These are phyloP conservation scores for Linum lewisii DNA, from an alignment of 345 rosid species.

Conservation along the genomic window DNA sequence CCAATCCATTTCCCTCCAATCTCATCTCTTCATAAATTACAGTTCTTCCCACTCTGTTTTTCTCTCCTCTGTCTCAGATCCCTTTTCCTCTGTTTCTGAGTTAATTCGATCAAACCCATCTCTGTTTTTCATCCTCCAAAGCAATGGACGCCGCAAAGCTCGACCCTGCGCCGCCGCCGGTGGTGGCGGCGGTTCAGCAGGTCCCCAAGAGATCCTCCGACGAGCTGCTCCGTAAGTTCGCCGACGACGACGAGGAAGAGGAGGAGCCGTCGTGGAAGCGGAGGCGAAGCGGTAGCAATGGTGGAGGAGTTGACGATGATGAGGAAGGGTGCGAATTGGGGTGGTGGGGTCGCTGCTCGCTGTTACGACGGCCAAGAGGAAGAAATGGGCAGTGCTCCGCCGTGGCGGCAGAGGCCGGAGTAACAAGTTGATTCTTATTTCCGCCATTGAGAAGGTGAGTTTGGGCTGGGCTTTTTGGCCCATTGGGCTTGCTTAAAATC, in stretches of 20 bases:
- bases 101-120: not conserved
- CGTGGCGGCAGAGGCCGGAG: slow-evolving; percentile 39
- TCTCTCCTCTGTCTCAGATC: not conserved
- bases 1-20: slow-evolving; percentile 43
- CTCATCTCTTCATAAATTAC: not conserved
- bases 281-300: slow-evolving; percentile 24
- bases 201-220: slow-evolving; percentile 72
- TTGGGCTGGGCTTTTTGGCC: not conserved
- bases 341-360: slow-evolving; percentile 67
- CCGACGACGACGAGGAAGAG: slow-evolving; percentile 33
- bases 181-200: slow-evolving; percentile 33
- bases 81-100: not conserved
- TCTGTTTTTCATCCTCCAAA: not conserved
- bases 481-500: not conserved
- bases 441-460: slow-evolving; percentile 50
- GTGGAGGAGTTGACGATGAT: slow-evolving; percentile 17
- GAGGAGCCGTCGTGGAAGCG: slow-evolving; percentile 11
- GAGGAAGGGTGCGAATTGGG: slow-evolving; percentile 24
- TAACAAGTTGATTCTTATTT: slow-evolving; percentile 42
- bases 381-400: slow-evolving; percentile 26
- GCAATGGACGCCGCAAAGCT: not conserved
- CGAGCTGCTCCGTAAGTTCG: slow-evolving; percentile 74
- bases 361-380: slow-evolving; percentile 27
- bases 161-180: not conserved
- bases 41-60: slow-evolving; percentile 9